A percentile compares a stretch with the other conserved stretches of the same genome.
Conservation (phyloP, 345 rosid species). For the Excoecaria cochinchinensis region DNA sequence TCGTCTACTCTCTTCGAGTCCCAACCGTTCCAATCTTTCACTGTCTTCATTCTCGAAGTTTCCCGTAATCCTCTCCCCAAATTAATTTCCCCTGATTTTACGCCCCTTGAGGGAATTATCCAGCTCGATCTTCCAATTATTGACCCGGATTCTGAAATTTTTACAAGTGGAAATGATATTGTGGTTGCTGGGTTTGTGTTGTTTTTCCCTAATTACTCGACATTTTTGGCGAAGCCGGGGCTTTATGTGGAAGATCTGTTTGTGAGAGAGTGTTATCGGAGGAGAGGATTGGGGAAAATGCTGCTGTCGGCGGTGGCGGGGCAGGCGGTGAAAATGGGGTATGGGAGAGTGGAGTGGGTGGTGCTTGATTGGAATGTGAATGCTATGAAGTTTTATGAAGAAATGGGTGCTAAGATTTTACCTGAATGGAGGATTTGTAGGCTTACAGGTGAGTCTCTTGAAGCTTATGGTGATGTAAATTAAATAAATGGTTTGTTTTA, state of each 20-base stretch:
- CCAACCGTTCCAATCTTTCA: constrained; percentile 68
- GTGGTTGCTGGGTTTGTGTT: constrained; percentile 77
- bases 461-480: constrained; percentile 48
- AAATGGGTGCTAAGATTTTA: constrained; percentile 77
- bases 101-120: constrained; percentile 38
- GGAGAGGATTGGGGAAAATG: constrained; percentile 77
- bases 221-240: constrained; percentile 72
- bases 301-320: constrained; percentile 72
- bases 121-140: constrained; percentile 47
- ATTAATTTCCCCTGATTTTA: constrained; percentile 24
- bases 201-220: constrained; percentile 76
- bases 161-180: constrained; percentile 37
- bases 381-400: constrained; percentile 78
- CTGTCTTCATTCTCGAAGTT: constrained; percentile 76
- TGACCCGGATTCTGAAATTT: constrained; percentile 55
- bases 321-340: constrained; percentile 85
- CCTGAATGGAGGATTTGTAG: constrained; percentile 85
- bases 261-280: constrained; percentile 76
- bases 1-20: constrained; percentile 59
- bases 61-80: constrained; percentile 50
- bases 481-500: background rate
- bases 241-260: constrained; percentile 79
- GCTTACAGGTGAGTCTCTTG: constrained; percentile 78
- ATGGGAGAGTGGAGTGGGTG: constrained; percentile 86
- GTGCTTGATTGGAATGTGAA: constrained; percentile 91